Base-by-base conservation (phyloP, 1,284 basidiomycete genomes). In the Irpex rosettiformis region DNA sequence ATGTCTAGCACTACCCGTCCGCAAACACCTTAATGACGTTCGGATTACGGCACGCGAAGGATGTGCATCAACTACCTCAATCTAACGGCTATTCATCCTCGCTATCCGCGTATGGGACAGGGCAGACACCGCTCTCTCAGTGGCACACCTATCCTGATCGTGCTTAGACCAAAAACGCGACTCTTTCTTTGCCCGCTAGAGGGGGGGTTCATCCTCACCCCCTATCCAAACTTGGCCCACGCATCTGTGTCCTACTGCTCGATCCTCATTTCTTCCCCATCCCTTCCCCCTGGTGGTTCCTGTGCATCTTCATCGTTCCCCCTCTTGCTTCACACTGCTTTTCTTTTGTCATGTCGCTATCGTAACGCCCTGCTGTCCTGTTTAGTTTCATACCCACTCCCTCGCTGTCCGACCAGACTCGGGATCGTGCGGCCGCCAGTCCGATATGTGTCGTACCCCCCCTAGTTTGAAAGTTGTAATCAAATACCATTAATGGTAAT, bases 131-230 rank as follows among this genome's bases (percentile, higher is more conserved):
- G 30, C 56, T 86, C 70, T 79, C 82, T 65, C 79, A 71, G 55
- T 89, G 86, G 86, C 81, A 84, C 47, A 53, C 57, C 63, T 61
- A 61, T 33, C 28, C 55, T 8, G 58, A 57, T 24, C 57, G 58
- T 28, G 52, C 21, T 27, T 58, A 61, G 60, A 45, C 25, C 21
- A 25, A 54, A 40, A 54, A 37, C 6, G 33, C 7, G n/a, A n/a
- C n/a, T 18, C 7, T 22, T n/a, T n/a, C 43, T 45, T 18, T 18
- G 13, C 16, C 16, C 13, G 7, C 43, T n/a, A 45, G n/a, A 45
- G 16, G 43, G 43, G 43, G 43, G 43, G 6, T 6, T 37, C 21
- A 45, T 22, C 18, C 21, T 18, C 7, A 45, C 16, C 33, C 33
- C 33, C 6, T 37, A 7, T 6, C 7, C 33, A 6, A 6, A 6